Evolutionary conservation across 169 alveolate genomes (phyloP).

Genomic region (Plasmodium adleri): DNA sequence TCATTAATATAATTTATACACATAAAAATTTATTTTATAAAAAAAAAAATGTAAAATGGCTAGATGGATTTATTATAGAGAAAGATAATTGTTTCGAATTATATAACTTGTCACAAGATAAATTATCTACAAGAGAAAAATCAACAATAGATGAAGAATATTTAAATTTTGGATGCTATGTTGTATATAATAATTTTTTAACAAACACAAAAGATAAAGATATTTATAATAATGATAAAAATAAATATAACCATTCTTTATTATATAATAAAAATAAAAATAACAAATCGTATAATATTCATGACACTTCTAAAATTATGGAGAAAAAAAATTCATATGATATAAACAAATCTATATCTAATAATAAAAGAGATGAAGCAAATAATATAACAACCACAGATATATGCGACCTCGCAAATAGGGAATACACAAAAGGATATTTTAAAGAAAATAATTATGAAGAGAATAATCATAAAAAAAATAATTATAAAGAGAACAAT

Average conservation of each 20-base stretch:
- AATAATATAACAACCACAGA: background rate
- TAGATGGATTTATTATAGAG: conserved; percentile 38
- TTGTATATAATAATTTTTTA: conserved; percentile 38
- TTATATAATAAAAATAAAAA: background rate
- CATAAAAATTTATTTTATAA: conserved; percentile 17
- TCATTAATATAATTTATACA: conserved; percentile 27
- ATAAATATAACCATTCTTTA: background rate
- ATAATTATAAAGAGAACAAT: background rate
- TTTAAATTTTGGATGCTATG: conserved; percentile 33
- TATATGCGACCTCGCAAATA: no score
- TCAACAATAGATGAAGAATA: conserved; percentile 24
- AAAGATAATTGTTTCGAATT: conserved; percentile 12
- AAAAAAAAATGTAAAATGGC: conserved; percentile 51
- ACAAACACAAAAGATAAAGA: background rate
- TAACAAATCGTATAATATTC: background rate
- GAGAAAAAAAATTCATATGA: background rate
- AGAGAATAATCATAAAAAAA: background rate
- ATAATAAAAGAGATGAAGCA: background rate
- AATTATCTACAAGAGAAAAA: conserved; percentile 1
- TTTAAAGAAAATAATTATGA: background rate
- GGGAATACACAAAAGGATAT: background rate
- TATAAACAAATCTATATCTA: background rate
- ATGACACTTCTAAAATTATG: background rate
- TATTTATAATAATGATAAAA: background rate
- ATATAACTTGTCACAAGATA: conserved; percentile 21